Evolutionary conservation across 1,284 basidiomycete genomes (phyloP), one percentile per base, ranked within the genome.

Genomic region (Salmacisia buchloeana): DNA sequence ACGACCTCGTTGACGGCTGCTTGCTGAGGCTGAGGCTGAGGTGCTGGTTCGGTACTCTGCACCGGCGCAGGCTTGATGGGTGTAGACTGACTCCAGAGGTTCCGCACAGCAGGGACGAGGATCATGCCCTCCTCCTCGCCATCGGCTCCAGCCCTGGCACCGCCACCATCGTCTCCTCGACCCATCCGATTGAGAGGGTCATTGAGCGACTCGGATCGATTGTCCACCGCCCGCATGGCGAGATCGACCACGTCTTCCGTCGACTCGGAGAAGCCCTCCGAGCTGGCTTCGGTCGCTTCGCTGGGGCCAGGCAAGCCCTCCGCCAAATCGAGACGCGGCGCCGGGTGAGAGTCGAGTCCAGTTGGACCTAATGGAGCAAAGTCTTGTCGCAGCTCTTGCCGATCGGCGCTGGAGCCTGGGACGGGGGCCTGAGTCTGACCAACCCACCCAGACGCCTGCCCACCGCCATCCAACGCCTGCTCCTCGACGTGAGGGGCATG

Each of bases 181-280:
- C 63, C 61, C 3, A 69, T 59, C 52, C 60, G 54, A 10, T 34
- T 43, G 2, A 39, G 39, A 1, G 27, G 45, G 10, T 52, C 62
- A 12, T 43, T 60, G 45, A 59, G n/a, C 63, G 61, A 1, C 43
- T 60, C 56, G 15, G 34, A 36, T 13, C 35, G 56, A 39, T 39
- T n/a, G 49, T 69, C 70, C 3, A 73, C 66, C 10, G 71, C 75
- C 15, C 72, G 67, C 73, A 77, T 75, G 2, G 73, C 75, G 27
- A 71, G 58, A n/a, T 76, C 71, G 4, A 74, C 68, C 2, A 73
- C 70, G 52, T 75, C 76, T 23, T 77, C 75, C 21, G 66, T 63
- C 18, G 65, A 63, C 29, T 65, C 70, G 3, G 70, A 69, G 31
- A 35, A 35, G 12, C 57, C 64, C 57, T 69, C 60, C 38, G 70